phyloP scores from a whole-genome alignment of 2,329 filamentous ascomycete species.

The Dactylonectria macrodidyma region DNA sequence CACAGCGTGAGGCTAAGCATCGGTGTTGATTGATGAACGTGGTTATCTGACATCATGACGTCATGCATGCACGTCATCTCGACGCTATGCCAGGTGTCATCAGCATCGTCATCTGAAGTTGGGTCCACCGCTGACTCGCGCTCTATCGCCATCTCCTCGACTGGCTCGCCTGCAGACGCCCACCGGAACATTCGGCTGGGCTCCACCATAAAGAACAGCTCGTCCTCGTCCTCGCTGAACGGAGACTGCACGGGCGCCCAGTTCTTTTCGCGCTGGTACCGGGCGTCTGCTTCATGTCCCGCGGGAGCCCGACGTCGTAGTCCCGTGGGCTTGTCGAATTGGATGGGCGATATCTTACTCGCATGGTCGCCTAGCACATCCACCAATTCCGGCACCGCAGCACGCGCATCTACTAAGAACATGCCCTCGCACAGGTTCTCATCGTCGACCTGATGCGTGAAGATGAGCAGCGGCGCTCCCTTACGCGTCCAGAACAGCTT shows the following conservation, averaged over 20 bases:
- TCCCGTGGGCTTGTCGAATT: constrained; percentile 37
- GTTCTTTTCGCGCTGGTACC: constrained; percentile 13
- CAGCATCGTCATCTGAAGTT: constrained; percentile 30
- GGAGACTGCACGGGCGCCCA: constrained; percentile 13
- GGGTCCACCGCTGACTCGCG: constrained; percentile 38
- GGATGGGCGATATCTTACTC: constrained; percentile 34
- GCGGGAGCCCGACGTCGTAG: constrained; percentile 34
- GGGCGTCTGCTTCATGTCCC: constrained; percentile 6
- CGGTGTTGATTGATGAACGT: constrained; percentile 43
- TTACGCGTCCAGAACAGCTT: constrained; percentile 44
- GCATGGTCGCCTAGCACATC: constrained; percentile 38
- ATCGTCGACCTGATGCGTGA: constrained; percentile 42
- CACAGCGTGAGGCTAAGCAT: constrained; percentile 43
- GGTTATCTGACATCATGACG: constrained; percentile 41
- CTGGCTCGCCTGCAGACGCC: background rate
- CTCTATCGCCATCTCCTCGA: constrained; percentile 1
- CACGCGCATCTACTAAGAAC: constrained; percentile 41
- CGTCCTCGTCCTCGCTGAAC: constrained; percentile 7
- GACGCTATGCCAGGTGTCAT: constrained; percentile 40
- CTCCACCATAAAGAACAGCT: constrained; percentile 10
- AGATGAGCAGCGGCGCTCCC: constrained; percentile 42
- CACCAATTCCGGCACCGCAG: constrained; percentile 39
- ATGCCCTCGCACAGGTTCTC: constrained; percentile 43
- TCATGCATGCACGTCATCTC: constrained; percentile 40
- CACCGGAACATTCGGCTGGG: constrained; percentile 10